Evolutionary conservation across 306 rosid genomes (phyloP), one percentile per base, ranked within the genome.

Genomic region (Fragaria ananassa): DNA sequence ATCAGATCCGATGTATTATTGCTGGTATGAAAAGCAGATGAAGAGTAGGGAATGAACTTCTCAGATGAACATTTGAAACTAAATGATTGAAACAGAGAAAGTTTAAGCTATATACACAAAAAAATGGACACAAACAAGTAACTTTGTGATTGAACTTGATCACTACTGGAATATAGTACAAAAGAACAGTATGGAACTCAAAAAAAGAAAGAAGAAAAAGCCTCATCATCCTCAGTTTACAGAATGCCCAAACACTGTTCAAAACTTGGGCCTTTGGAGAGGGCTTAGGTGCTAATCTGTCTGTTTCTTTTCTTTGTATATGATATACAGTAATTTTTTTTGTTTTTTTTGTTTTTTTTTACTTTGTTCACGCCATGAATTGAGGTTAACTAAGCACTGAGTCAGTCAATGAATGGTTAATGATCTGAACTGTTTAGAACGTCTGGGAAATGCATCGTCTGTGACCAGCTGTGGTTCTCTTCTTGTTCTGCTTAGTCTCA

Each of bases 391-490:
- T 80, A 74, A 83, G 61, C 74, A 76, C 53, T 69, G 45, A 29
- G 66, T 67, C 44, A 45, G 44, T 25, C 45, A 74, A 56, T 27
- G 77, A 69, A 39, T 47, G 70, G 71, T 71, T 23, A 75, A 61
- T 15, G 54, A 49, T 27, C 47, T 50, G 27, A 12, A 4, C 34
- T 58, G 53, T 77, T 90, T 74, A 94, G 80, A 94, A 85, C 6
- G 71, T 67, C 66, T 89, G 94, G 3, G 97, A 95, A 86, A 90
- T 95, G 87, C 97, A 95, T 60, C 96, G 82, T 83, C 90, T 89
- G 45, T 88, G 88, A 58, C 96, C 81, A 83, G 89, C 89, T 18
- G 72, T 88, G 60, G 83, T 86, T 3, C 79, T 72, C 18, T 87
- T 91, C 81, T 80, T 86, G 83, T 82, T 83, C 74, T 87, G 93